Base-by-base conservation (phyloP, 352 stramenopile species). In the Phytophthora pluvialis region DNA sequence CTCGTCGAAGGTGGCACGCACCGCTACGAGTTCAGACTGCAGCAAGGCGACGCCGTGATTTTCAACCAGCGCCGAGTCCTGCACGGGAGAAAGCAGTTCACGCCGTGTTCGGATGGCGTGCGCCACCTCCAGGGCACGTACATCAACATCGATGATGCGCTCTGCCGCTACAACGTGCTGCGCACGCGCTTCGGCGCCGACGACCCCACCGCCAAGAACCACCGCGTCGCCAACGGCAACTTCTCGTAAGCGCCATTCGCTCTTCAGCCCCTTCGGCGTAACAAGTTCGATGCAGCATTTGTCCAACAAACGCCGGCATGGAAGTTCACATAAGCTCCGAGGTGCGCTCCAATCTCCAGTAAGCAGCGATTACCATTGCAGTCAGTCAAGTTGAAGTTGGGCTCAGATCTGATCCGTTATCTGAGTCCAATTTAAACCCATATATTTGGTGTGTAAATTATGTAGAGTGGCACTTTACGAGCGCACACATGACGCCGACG, bases 81-180 rank as follows among this genome's bases (percentile, higher is more conserved):
- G 5, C 88, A 96, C 48, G 88, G 88, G 32, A 81, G 88, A 50
- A 92, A 90, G 48, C 68, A 91, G 16, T 96, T 94, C 58, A 78
- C 73, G 5, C 61, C 84, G 32, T 76, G 69, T 31, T 91, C 84
- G n/a, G 82, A 82, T 45, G 86, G 84, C 28, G 73, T 90, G 38
- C 86, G 88, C 44, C 88, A 96, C 58, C 71, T 96, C 7, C 88
- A 96, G 60, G 88, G 88, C 59, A 93, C 86, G 3, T 96, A 96
- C 61, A 32, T 96, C 60, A 96, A 94, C 70, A 94, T 96, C 56
- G 88, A 96, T 60, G 86, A 96, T 67, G 88, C 84, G 28, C 58
- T 91, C n/a, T 94, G 83, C 36, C 81, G 86, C 59, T 96, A 89
- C 80, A 91, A 93, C 39, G 81, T 81, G 12, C 69, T 96, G 38